A percentile compares a stretch with the other conserved stretches of the same genome.
Conservation (phyloP, 2,329 filamentous ascomycete species). For the Raffaelea ambrosiae region DNA sequence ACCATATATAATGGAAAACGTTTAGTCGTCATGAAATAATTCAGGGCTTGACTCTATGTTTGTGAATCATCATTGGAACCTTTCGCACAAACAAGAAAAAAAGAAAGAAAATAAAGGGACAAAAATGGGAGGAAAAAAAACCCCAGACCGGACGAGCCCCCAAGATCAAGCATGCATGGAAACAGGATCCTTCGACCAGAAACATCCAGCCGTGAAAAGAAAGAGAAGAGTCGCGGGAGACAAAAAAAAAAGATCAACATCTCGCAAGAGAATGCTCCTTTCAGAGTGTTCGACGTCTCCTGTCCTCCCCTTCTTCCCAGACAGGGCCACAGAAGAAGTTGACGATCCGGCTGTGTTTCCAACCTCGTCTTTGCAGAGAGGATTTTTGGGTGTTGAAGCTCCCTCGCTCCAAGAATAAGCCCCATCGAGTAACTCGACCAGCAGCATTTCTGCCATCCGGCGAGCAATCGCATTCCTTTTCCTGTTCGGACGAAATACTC, state of each 20-base stretch:
- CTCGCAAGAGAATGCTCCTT: not conserved
- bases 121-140: too few relatives aligned
- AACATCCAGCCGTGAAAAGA: not conserved
- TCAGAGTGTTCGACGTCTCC: constrained; percentile 11
- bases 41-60: constrained; percentile 99
- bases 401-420: constrained; percentile 99
- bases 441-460: constrained; percentile 22
- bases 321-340: too few relatives aligned
- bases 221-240: not conserved
- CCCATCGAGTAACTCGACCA: constrained; percentile 93
- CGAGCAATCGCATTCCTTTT: constrained; percentile 97
- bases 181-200: not conserved
- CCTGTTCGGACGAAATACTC: constrained; percentile 79
- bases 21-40: constrained; percentile 31
- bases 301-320: constrained; percentile 1
- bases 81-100: constrained; percentile 32
- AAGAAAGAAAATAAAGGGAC: constrained; percentile 13
- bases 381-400: constrained; percentile 23
- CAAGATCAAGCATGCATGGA: not conserved
- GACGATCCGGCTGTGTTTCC: constrained; percentile 14
- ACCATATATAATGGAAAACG: constrained; percentile 27
- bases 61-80: constrained; percentile 86
- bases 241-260: not conserved
- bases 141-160: constrained; percentile 12
- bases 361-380: constrained; percentile 27